phyloP scores from a whole-genome alignment of 768 basidiomycete species.

The Cubamyces lactineus region DNA sequence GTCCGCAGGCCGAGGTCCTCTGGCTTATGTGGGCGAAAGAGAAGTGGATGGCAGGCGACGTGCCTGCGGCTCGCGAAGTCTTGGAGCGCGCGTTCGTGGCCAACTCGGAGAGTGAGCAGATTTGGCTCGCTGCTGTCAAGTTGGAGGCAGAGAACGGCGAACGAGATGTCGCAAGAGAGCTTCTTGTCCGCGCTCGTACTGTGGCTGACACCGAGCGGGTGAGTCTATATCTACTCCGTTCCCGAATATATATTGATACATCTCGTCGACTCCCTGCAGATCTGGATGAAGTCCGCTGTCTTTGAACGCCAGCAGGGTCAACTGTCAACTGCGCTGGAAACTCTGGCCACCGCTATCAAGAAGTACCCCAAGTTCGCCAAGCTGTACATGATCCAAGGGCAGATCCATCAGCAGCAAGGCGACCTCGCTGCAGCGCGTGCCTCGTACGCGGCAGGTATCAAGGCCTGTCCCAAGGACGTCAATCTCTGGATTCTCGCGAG shows the following conservation, averaged over 20 bases:
- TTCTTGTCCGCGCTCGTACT: conserved; percentile 85
- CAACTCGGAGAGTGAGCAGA: conserved; percentile 95
- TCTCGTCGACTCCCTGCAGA: conserved; percentile 49
- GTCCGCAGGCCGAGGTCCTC: conserved; percentile 93
- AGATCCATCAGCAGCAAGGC: conserved; percentile 73
- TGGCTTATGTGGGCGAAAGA: conserved; percentile 99
- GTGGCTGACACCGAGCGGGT: conserved; percentile 93
- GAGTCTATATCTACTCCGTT: conserved; percentile 31
- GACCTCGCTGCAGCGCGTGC: conserved; percentile 70
- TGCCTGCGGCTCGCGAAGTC: conserved; percentile 87
- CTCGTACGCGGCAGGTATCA: conserved; percentile 82
- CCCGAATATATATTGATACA: neutral
- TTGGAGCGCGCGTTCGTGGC: conserved; percentile 90
- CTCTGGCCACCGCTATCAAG: conserved; percentile 69
- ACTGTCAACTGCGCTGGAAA: conserved; percentile 71
- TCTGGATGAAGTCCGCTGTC: conserved; percentile 99
- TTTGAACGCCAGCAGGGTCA: conserved; percentile 92
- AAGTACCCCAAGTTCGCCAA: conserved; percentile 92
- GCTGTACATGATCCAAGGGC: conserved; percentile 96
- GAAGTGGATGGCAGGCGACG: conserved; percentile 90
- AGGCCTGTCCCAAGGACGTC: conserved; percentile 83
- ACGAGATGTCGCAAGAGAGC: conserved; percentile 79
- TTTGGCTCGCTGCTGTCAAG: conserved; percentile 98
- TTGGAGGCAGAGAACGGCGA: conserved; percentile 96
- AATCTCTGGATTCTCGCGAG: conserved; percentile 90